Evolutionary conservation across 345 rosid genomes (phyloP).

Genomic region (Lumnitzera racemosa): DNA sequence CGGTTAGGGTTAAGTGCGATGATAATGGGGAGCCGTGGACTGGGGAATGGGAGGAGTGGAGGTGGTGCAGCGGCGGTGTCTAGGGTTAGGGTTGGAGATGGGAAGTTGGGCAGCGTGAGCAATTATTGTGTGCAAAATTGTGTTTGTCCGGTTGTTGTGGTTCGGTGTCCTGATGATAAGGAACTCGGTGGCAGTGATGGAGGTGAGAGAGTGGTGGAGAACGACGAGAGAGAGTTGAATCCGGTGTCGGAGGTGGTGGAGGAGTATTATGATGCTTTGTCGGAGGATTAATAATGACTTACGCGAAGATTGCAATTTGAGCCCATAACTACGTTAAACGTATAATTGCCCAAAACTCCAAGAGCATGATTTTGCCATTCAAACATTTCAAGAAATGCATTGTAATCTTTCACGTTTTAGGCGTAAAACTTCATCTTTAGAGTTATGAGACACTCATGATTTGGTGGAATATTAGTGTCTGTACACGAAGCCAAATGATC

Average conservation of each 20-base stretch:
- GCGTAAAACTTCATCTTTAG: no score
- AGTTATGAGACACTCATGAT: no score
- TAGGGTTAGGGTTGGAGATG: constrained; percentile 30
- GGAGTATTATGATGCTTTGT: constrained; percentile 33
- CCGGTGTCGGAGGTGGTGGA: constrained; percentile 1
- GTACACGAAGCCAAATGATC: no score
- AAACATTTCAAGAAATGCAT: no score
- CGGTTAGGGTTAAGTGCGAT: constrained; percentile 71
- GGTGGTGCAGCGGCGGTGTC: constrained; percentile 20
- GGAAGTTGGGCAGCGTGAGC: constrained; percentile 73
- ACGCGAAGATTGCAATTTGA: constrained; percentile 32
- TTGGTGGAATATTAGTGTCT: no score
- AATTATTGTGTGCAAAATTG: constrained; percentile 84
- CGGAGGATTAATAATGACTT: constrained; percentile 56
- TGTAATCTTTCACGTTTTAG: no score
- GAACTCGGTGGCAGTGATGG: constrained; percentile 17
- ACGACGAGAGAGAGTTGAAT: constrained; percentile 6
- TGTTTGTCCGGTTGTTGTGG: constrained; percentile 31
- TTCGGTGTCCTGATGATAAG: constrained; percentile 33
- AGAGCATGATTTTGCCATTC: no score
- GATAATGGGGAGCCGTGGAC: constrained; percentile 86
- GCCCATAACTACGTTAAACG: no score
- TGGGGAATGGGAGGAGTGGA: constrained; percentile 21
- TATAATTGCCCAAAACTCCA: no score
- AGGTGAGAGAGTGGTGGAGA: not conserved